Conservation (phyloP, 2,329 filamentous ascomycete species). For the Colletotrichum musae region DNA sequence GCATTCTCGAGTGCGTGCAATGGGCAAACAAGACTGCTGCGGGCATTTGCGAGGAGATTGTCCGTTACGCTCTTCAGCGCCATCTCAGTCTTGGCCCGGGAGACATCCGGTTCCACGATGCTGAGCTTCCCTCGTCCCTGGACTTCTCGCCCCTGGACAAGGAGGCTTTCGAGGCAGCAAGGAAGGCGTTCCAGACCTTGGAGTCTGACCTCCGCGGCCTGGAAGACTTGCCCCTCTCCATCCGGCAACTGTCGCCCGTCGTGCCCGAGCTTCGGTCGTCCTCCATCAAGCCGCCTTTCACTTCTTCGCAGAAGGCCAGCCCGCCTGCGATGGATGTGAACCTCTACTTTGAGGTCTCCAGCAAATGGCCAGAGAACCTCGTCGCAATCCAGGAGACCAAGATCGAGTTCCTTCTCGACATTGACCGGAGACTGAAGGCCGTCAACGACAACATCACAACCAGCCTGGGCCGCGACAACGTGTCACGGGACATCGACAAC, state of each 20-base stretch:
- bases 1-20: conserved; percentile 91
- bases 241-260: conserved; percentile 83
- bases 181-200: conserved; percentile 79
- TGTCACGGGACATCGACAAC: conserved; percentile 78
- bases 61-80: conserved; percentile 77
- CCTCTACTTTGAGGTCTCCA: conserved; percentile 93
- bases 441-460: conserved; percentile 73
- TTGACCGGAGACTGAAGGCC: conserved; percentile 78
- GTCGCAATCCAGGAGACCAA: conserved; percentile 94
- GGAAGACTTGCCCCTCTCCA: conserved; percentile 87
- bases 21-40: conserved; percentile 78
- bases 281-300: conserved; percentile 69
- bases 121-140: conserved; percentile 65
- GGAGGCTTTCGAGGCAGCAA: conserved; percentile 76
- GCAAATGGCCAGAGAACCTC: conserved; percentile 93
- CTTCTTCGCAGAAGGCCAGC: conserved; percentile 60
- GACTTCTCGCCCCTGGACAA: conserved; percentile 63
- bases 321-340: conserved; percentile 80
- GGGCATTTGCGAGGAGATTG: conserved; percentile 84
- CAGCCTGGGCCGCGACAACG: conserved; percentile 86
- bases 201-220: conserved; percentile 84
- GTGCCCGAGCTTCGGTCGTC: conserved; percentile 82
- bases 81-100: conserved; percentile 76
- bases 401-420: conserved; percentile 86
- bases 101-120: conserved; percentile 66